Conservation (phyloP, 768 basidiomycete species). For the Pleurotus pulmonarius region DNA sequence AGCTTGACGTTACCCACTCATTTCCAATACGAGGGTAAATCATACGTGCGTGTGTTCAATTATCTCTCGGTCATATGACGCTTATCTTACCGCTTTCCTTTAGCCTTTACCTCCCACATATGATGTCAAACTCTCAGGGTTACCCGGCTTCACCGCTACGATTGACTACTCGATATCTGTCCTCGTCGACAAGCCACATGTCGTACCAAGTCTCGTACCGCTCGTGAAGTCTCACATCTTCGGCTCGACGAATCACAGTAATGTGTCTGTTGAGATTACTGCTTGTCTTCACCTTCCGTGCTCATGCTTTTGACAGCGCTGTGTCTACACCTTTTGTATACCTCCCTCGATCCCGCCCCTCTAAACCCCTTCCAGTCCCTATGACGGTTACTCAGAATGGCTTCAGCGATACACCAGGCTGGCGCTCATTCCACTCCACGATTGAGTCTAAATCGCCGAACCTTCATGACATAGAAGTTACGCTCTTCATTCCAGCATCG, state of each 20-base stretch:
- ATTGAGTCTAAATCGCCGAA: constrained; percentile 34
- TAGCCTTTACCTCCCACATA: constrained; percentile 72
- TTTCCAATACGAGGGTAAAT: constrained; percentile 51
- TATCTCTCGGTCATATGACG: neutral
- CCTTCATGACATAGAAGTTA: constrained; percentile 32
- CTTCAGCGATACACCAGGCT: constrained; percentile 42
- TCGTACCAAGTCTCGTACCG: constrained; percentile 27
- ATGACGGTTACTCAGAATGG: constrained; percentile 31
- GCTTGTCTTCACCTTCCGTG: neutral
- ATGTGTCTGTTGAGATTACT: constrained; percentile 37
- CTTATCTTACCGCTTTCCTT: constrained; percentile 6
- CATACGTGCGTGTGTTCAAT: constrained; percentile 46
- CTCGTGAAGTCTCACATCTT: constrained; percentile 49
- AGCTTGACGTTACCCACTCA: constrained; percentile 52
- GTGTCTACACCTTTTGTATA: constrained; percentile 63
- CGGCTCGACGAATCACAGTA: constrained; percentile 36
- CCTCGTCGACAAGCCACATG: constrained; percentile 43
- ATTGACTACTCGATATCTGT: constrained; percentile 62
- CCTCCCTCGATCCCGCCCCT: constrained; percentile 61
- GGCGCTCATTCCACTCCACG: constrained; percentile 43
- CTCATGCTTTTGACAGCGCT: constrained; percentile 27
- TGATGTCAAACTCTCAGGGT: constrained; percentile 60
- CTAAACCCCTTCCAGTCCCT: constrained; percentile 44
- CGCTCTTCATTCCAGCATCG: constrained; percentile 51
- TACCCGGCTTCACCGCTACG: constrained; percentile 68